Conservation (phyloP, 1,139 yeast genomes). For the Sugiyamaella novakii region DNA sequence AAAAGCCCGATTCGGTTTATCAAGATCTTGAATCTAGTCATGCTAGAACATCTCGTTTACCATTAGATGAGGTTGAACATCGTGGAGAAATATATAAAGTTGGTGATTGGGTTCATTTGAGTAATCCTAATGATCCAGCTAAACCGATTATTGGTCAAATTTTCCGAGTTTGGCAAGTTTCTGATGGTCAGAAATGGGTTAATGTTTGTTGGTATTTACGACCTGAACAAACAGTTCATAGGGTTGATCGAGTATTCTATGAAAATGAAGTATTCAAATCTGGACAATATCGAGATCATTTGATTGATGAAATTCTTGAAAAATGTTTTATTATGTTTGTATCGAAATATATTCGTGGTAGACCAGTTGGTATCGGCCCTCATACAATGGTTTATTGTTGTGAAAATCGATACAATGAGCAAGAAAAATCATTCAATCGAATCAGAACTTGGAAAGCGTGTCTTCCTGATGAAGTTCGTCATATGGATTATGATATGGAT, state of each 20-base stretch:
- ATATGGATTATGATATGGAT: constrained; percentile 75
- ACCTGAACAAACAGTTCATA: constrained; percentile 96
- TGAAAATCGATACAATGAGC: constrained; percentile 91
- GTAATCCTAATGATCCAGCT: constrained; percentile 81
- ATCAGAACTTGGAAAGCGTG: constrained; percentile 99
- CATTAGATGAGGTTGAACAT: constrained; percentile 72
- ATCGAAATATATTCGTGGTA: constrained; percentile 92
- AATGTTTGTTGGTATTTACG: constrained; percentile 98
- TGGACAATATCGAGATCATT: constrained; percentile 94
- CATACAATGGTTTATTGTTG: constrained; percentile 78
- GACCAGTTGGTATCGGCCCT: constrained; percentile 70
- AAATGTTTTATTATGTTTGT: constrained; percentile 94
- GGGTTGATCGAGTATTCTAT: constrained; percentile 83
- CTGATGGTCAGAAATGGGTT: constrained; percentile 82
- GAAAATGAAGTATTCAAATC: constrained; percentile 95
- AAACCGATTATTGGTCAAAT: constrained; percentile 94
- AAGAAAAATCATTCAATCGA: constrained; percentile 85
- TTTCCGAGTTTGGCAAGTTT: constrained; percentile 84
- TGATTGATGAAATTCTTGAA: constrained; percentile 83
- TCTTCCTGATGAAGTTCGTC: constrained; percentile 93
- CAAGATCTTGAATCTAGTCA: constrained; percentile 56
- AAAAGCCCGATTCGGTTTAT: constrained; percentile 79
- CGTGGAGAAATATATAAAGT: constrained; percentile 75
- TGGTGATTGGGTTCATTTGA: constrained; percentile 93
- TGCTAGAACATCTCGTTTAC: constrained; percentile 62